Evolutionary conservation across 352 stramenopile species (phyloP).

Genomic region (Globisporangium acanthophoron): DNA sequence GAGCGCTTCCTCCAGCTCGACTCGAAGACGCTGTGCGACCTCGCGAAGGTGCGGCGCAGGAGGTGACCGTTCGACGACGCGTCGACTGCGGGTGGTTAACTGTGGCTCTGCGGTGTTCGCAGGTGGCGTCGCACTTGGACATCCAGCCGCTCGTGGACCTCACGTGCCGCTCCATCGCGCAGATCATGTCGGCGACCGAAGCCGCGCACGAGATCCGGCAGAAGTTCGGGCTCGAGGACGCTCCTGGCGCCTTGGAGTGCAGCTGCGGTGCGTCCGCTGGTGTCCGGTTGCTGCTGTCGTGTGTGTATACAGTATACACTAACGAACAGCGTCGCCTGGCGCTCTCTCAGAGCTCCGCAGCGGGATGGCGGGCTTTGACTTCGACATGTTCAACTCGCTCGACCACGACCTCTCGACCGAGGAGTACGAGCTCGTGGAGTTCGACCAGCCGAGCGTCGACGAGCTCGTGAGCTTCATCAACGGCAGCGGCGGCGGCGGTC

Average conservation of each 20-base stretch:
- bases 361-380: constrained; percentile 66
- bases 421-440: constrained; percentile 76
- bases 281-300: neutral
- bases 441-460: constrained; percentile 77
- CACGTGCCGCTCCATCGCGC: constrained; percentile 72
- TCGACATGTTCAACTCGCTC: constrained; percentile 73
- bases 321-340: neutral
- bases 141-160: constrained; percentile 79
- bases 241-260: constrained; percentile 29
- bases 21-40: constrained; percentile 72
- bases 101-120: neutral
- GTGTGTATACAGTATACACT: neutral
- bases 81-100: neutral
- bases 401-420: constrained; percentile 74
- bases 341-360: constrained; percentile 34
- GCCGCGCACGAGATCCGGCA: constrained; percentile 69
- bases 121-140: constrained; percentile 73
- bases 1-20: constrained; percentile 64
- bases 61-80: neutral
- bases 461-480: constrained; percentile 83
- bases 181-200: constrained; percentile 82
- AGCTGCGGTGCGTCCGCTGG: constrained; percentile 30
- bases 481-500: constrained; percentile 26
- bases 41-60: constrained; percentile 42
- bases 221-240: constrained; percentile 72